Base-by-base conservation (phyloP, 805 yeast species). In the Kuraishia ogatae region DNA sequence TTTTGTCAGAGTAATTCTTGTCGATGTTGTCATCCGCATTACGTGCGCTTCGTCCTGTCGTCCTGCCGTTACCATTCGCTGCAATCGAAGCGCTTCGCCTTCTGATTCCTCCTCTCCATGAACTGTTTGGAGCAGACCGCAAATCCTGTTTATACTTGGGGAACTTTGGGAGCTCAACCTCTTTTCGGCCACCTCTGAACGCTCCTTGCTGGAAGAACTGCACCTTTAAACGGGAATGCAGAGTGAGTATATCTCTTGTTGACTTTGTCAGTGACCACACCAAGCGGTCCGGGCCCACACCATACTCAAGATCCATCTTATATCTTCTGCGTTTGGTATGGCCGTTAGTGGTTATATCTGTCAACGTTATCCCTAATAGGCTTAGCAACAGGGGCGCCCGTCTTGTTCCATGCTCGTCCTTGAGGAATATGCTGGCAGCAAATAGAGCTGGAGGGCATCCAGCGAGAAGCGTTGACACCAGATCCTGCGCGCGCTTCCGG, bases 381-480 rank as follows among this genome's bases (percentile, higher is more conserved):
- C 88, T 85, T 47, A 91, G 69, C 48, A 94, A 68, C 39, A 93
- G 74, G 1, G 99, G 97, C 0, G 96, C 94, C 57, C 97, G 80
- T 55, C 84, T 80, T 2, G 79, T 77, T 1, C 88, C 89, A 60
- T 78, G 80, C 57, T 89, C 96, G 66, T 91, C 97, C 54, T 82
- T 79, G 50, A 84, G 74, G 57, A 94, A 81, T 46, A 84, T 79
- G 1, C 96, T 82, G 3, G 94, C 90, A 4, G 90, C 75, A 56
- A 90, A 74, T 56, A 89, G 72, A 0, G 89, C 84, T 2, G 89
- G 86, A 0, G 97, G 92, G 13, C 85, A 76, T 11, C 88, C 96
- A 3, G 87, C 72, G 6, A 80, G 61, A 56, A 89, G 71, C 26
- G 87, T 77, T 35, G 76, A 73, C 13, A 84, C 68, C 50, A 83